Evolutionary conservation across 495 filamentous ascomycete genomes (phyloP).

Genomic region (Amniculicola lignicola): DNA sequence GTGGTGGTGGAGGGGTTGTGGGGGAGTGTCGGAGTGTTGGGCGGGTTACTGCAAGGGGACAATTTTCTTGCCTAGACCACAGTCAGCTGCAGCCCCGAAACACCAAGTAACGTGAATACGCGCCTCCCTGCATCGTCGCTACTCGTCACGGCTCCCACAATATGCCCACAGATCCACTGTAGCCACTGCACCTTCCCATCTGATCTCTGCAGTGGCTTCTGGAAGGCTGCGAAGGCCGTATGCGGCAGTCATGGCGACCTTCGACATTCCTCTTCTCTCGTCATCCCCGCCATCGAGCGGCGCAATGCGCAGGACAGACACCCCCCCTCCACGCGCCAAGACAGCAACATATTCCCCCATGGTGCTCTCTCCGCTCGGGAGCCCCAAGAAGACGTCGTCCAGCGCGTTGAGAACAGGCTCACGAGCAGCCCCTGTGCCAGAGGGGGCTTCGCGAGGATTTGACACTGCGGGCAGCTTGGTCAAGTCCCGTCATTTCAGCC

Average conservation of each 20-base stretch:
- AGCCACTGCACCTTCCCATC: no score
- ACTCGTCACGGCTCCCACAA: no score
- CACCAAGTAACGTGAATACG: no score
- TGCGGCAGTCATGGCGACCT: slow-evolving; percentile 8
- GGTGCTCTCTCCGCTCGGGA: slow-evolving; percentile 8
- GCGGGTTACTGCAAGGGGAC: no score
- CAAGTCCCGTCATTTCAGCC: slow-evolving; percentile 16
- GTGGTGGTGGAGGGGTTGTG: no score
- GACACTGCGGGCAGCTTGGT: slow-evolving; percentile 25
- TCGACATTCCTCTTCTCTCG: slow-evolving; percentile 33
- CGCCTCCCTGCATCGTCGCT: no score
- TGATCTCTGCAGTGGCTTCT: no score
- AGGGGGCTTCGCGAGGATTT: slow-evolving; percentile 26
- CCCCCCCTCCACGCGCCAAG: slow-evolving; percentile 24
- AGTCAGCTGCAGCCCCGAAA: no score
- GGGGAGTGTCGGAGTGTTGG: no score
- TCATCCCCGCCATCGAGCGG: slow-evolving; percentile 26
- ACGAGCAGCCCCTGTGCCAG: slow-evolving; percentile 18
- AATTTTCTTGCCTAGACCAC: no score
- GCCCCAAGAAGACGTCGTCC: background rate
- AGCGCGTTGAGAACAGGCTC: slow-evolving; percentile 26
- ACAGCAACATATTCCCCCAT: slow-evolving; percentile 12
- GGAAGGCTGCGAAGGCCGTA: background rate
- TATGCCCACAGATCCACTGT: no score
- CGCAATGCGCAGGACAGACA: background rate